Base-by-base conservation (phyloP, 2,329 filamentous ascomycete species). In the Aspergillus sp. region DNA sequence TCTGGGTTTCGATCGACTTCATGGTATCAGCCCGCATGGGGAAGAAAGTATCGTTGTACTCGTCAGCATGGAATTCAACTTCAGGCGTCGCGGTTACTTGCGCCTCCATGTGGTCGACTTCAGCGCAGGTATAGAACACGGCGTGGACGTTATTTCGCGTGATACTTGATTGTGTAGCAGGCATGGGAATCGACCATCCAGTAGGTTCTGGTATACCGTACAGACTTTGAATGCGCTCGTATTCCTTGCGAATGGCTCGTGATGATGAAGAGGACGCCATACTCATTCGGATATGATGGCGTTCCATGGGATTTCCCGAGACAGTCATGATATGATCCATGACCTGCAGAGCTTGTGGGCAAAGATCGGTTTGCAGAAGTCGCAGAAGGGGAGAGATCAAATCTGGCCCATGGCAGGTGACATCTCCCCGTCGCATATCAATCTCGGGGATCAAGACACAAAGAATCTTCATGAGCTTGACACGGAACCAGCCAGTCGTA, bases 171-270 rank as follows among this genome's bases (percentile, higher is more conserved):
- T 95, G 91, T 44, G 87, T 85, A 1, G 91, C 91, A 11, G 93
- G 93, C 62, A 94, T 82, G 0, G 93, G 91, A 36, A 98, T 89
- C 0, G 93, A 93, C 93, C 93, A 98, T 2, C 93, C 93, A 11
- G 88, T 93, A 19, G 90, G 85, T 62, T 97, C 91, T 0, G 93
- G 93, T 46, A 98, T 97, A 27, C 94, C 94, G 63, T 97, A 98
- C 30, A 98, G 71, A 59, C 90, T 96, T 63, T 95, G 87, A 0
- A 89, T 95, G 19, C 88, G 84, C 61, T 95, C 91, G 56, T 95
- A 97, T 67, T 97, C 90, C 62, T 96, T 97, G 39, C 88, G 84
- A 39, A 93, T 86, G 0, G 86, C 82, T 55, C 87, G 86, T 0
- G 90, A 93, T 2, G 90, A 89, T 1, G 87, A 84, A 7, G 68